Conservation (phyloP, 768 basidiomycete species). For the Termitomyces titanicus region DNA sequence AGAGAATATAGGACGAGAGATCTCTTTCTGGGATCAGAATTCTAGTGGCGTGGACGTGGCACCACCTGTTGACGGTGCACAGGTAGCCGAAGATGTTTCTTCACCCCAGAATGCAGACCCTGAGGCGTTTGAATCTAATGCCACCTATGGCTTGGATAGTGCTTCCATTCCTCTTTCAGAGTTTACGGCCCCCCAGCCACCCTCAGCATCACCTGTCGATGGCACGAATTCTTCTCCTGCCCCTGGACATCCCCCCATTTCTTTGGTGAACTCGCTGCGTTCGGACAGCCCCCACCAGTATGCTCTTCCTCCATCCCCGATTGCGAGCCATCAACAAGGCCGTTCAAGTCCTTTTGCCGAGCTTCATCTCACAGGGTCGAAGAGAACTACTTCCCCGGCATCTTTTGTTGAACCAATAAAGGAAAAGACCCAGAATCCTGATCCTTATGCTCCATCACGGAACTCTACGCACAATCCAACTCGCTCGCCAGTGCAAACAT, state of each 20-base stretch:
- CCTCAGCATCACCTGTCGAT: background rate
- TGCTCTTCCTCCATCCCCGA: conserved; percentile 15
- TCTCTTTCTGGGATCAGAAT: background rate
- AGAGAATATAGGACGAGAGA: background rate
- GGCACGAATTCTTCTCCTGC: background rate
- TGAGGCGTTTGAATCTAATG: background rate
- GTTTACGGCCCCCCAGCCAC: background rate
- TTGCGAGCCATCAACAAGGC: background rate
- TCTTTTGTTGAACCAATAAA: conserved; percentile 2
- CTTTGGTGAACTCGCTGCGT: background rate
- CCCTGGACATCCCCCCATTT: background rate
- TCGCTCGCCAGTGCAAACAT: background rate
- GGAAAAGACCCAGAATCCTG: conserved; percentile 1
- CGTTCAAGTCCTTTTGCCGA: conserved; percentile 11
- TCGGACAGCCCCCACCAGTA: conserved; percentile 9
- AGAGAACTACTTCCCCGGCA: conserved; percentile 9
- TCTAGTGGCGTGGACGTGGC: background rate
- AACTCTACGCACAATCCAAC: background rate
- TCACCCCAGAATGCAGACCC: background rate
- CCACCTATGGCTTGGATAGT: background rate
- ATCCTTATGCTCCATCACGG: conserved; percentile 1
- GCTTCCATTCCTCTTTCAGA: background rate
- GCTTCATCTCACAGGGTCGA: background rate
- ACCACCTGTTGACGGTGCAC: background rate
- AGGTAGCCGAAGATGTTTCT: background rate